Base-by-base conservation (phyloP, 495 filamentous ascomycete species). In the Amphirosellinia nigrospora region DNA sequence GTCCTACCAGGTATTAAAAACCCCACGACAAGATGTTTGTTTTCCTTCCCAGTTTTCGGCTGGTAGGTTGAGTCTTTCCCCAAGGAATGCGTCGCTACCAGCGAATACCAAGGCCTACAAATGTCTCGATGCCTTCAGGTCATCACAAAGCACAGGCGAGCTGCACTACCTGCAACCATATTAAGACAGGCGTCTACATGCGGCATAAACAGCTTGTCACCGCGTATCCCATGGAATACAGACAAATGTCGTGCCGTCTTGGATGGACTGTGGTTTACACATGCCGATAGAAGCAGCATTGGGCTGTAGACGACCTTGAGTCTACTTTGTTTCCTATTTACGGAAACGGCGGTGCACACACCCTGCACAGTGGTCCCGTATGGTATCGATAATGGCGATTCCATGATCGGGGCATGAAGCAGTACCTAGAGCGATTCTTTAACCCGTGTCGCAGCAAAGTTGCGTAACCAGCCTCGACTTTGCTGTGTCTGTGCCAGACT, bases 21-120 rank as follows among this genome's bases (percentile, higher is more conserved):
- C 19, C 19, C 39, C 55, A 32, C 9, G 38, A 52, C 26, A 38
- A 34, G 43, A 39, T 21, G 38, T 11, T 11, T 38, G 9, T 1
- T 46, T 1, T 41, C 5, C 34, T 61, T 0, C n/a, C 23, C 50
- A 19, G 56, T 41, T 39, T 45, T 10, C 8, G 19, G 11, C 39
- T n/a, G 23, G n/a, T 16, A 10, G 23, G 11, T 10, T 32, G 39
- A 9, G 39, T 45, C 23, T 2, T 30, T 26, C 32, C 46, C 59
- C 8, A 46, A 45, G 26, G 11, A 38, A 60, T 41, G 58, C 26
- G 30, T 19, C 26, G 21, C 34, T 26, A 23, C 56, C n/a, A 41
- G 56, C 34, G 34, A 60, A 60, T 39, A 38, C 19, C 32, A 60
- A 38, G 56, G 34, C 50, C 56, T 60, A 23, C 56, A 23, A 60